Base-by-base conservation (phyloP, 2,329 filamentous ascomycete species). In the Diaporthe capsici region DNA sequence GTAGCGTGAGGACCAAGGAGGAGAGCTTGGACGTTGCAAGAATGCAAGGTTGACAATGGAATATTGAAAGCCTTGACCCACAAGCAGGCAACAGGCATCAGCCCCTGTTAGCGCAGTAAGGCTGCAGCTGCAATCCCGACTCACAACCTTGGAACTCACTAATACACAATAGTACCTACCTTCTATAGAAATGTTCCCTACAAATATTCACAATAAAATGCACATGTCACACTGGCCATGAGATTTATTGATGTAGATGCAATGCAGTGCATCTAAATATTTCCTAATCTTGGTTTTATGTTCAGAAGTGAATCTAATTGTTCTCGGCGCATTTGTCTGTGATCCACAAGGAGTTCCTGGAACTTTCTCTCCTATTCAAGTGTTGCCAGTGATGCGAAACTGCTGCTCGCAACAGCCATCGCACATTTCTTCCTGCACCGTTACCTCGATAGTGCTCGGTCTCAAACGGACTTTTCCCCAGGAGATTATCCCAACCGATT, bases 81-180 rank as follows among this genome's bases (percentile, higher is more conserved):
- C 47, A 68, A 31, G 31, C 47, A 28, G 22, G 47, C 47, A 68
- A 42, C 65, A 53, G 65, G 31, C 31, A 53, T 51, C 34, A 53
- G 47, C 65, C 65, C 65, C 65, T 70, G 47, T 55, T 70, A 55
- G 65, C 20, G 47, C 49, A 55, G 49, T 55, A 55, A 70, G 65
- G 65, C 65, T 70, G 65, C 65, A 70, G 65, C 22, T 68, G 65
- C 15, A 15, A 25, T 49, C 63, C 44, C 63, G 17, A 51, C 42
- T 49, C 44, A 28, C 58, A 25, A 61, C 31, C 31, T 31, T 31
- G 31, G 31, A 31, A 31, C 17, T 37, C 15, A 31, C 4, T 22
- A n/a, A 22, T 49, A 34, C 13, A 49, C 42, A 58, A 20, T 37
- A 10, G 9, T 9, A 8, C 37, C 57, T 39, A 53, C 53, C 12